These are phyloP conservation scores for Pyracantha coccinea DNA, from an alignment of 331 rosid species.

Conservation along the genomic window DNA sequence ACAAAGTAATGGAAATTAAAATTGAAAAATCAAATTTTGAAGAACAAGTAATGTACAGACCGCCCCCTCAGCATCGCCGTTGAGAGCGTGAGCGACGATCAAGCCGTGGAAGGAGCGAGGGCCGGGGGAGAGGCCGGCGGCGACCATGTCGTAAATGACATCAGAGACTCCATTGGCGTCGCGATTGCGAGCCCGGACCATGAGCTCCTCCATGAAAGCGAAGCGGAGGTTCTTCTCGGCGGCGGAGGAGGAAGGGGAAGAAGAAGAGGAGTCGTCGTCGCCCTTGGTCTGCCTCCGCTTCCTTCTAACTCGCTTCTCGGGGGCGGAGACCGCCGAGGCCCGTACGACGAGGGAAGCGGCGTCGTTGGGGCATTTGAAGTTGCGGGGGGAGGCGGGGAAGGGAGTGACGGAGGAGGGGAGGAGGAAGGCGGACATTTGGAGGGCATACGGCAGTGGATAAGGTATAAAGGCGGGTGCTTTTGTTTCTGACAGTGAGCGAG, in stretches of 20 bases:
- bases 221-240: constrained; percentile 73
- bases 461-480: neutral
- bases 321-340: constrained; percentile 37
- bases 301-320: constrained; percentile 53
- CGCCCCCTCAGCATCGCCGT: constrained; percentile 70
- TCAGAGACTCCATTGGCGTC: constrained; percentile 62
- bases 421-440: constrained; percentile 39
- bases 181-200: constrained; percentile 68
- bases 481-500: neutral
- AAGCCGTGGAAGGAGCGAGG: constrained; percentile 93
- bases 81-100: constrained; percentile 65
- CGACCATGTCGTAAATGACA: constrained; percentile 88
- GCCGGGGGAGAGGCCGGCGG: constrained; percentile 86
- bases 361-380: constrained; percentile 6
- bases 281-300: constrained; percentile 50
- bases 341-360: constrained; percentile 17
- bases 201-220: constrained; percentile 95
- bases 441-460: neutral
- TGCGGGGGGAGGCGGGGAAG: constrained; percentile 17
- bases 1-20: neutral
- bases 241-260: constrained; percentile 11
- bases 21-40: neutral
- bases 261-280: constrained; percentile 17
- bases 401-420: constrained; percentile 18
- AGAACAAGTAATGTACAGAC: constrained; percentile 21